phyloP scores from a whole-genome alignment of 1,284 basidiomycete genomes.

The Quambalaria eucalypti region DNA sequence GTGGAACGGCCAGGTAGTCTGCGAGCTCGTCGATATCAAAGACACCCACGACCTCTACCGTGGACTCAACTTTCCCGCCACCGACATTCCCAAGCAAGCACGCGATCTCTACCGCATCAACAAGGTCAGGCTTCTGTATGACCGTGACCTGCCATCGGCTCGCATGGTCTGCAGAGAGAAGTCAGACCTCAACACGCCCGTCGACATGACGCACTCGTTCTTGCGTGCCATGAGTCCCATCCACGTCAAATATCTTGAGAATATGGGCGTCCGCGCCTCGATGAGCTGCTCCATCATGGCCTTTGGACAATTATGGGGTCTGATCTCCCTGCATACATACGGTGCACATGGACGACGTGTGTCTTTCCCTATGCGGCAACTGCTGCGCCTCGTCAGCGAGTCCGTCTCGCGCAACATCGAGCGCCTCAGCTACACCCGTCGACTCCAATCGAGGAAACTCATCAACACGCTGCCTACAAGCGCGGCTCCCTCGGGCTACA shows the following conservation, averaged over 20 bases:
- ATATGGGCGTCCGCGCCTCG: conserved; percentile 47
- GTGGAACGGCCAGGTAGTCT: conserved; percentile 62
- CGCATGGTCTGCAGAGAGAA: conserved; percentile 62
- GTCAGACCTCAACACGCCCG: conserved; percentile 62
- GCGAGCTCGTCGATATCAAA: conserved; percentile 74
- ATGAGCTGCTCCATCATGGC: conserved; percentile 63
- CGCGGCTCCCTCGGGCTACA: conserved; percentile 69
- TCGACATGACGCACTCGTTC: conserved; percentile 81
- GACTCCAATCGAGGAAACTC: conserved; percentile 68
- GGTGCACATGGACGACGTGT: conserved; percentile 70
- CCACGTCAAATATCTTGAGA: conserved; percentile 60
- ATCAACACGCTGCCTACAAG: conserved; percentile 69
- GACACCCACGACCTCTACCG: conserved; percentile 70
- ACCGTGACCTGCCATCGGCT: conserved; percentile 67
- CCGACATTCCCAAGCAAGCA: conserved; percentile 57
- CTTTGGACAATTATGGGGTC: conserved; percentile 73
- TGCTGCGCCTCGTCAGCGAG: conserved; percentile 63
- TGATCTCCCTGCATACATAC: conserved; percentile 75
- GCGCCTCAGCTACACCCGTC: conserved; percentile 67
- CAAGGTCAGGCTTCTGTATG: conserved; percentile 73
- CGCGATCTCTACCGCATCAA: conserved; percentile 57
- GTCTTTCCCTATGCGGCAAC: conserved; percentile 70
- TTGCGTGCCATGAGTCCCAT: conserved; percentile 83
- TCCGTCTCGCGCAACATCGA: conserved; percentile 77
- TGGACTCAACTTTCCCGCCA: conserved; percentile 61